Conservation (phyloP, 2,329 filamentous ascomycete genomes). For the Pyrenophora teres region DNA sequence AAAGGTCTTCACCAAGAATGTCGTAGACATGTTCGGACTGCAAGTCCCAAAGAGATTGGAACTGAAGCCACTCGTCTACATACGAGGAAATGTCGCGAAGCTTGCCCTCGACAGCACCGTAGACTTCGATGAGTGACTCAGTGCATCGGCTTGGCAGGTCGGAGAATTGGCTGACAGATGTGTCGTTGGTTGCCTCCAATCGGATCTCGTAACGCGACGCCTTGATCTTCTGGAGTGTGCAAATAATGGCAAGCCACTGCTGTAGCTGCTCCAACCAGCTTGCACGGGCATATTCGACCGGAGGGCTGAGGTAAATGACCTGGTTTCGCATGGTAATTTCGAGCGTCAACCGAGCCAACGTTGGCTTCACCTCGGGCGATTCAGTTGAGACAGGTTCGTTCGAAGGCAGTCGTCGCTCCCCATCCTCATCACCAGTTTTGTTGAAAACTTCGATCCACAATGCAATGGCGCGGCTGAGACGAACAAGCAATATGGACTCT, state of each 20-base stretch:
- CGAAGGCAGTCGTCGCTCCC: constrained; percentile 28
- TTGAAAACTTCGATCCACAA: constrained; percentile 89
- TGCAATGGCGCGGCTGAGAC: constrained; percentile 81
- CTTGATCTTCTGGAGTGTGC: constrained; percentile 91
- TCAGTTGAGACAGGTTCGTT: constrained; percentile 52
- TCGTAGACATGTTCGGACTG: constrained; percentile 96
- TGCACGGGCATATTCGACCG: constrained; percentile 85
- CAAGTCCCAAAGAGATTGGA: constrained; percentile 97
- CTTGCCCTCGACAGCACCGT: constrained; percentile 81
- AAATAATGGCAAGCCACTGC: constrained; percentile 89
- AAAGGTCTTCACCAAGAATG: constrained; percentile 84
- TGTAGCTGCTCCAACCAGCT: constrained; percentile 94
- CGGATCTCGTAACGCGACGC: constrained; percentile 93
- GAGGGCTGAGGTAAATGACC: constrained; percentile 94
- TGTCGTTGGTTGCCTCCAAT: constrained; percentile 65
- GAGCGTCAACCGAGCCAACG: constrained; percentile 75
- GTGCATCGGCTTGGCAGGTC: constrained; percentile 85
- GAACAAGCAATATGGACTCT: constrained; percentile 76
- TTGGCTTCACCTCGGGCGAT: constrained; percentile 55
- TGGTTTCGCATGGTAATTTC: constrained; percentile 98
- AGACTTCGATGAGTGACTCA: constrained; percentile 76
- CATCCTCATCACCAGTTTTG: constrained; percentile 41
- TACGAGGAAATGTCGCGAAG: constrained; percentile 79
- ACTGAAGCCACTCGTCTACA: constrained; percentile 97
- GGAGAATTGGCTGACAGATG: constrained; percentile 72